Base-by-base conservation (phyloP, 1,284 basidiomycete species). In the Ustilago nuda region DNA sequence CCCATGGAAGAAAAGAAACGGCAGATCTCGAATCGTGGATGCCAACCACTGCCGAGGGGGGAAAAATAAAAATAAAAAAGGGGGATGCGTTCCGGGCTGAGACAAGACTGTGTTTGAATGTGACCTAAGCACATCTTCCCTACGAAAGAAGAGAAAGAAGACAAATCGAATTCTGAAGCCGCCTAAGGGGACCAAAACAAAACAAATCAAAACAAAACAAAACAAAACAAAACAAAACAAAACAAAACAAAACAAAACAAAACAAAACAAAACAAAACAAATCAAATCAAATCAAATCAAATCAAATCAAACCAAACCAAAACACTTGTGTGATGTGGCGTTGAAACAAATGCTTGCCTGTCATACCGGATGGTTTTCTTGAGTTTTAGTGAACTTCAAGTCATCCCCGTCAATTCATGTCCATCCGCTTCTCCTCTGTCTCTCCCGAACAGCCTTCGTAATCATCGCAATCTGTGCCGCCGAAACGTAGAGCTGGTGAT, bases 261-360 rank as follows among this genome's bases (percentile, higher is more conserved):
- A 23, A 23, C 23, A 23, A 23, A 23, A 19, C 19, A 19, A 19
- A 19, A 19, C 19, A 19, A 19, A 19, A 19, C 19, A 19, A 19
- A 19, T 1, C 19, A 19, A 19, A 19, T 1, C 19, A 19, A 19
- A 19, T 1, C 19, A 19, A 19, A 19, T 1, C 19, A n/a, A n/a
- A n/a, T n/a, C n/a, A n/a, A n/a, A n/a, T n/a, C n/a, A n/a, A n/a
- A n/a, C n/a, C n/a, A n/a, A n/a, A n/a, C n/a, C n/a, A n/a, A 23
- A 17, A 48, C n/a, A 23, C 46, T 7, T 30, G 6, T 48, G 23
- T 48, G 46, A 48, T 4, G 46, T 48, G 46, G 46, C 23, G 46
- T 48, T 48, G 46, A 9, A 48, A 48, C 46, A 9, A 23, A 48
- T 48, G 11, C 27, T 48, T 12, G 46, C 46, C 46, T 48, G 46